Base-by-base conservation (phyloP, 306 rosid species). In the Mucuna pruriens region DNA sequence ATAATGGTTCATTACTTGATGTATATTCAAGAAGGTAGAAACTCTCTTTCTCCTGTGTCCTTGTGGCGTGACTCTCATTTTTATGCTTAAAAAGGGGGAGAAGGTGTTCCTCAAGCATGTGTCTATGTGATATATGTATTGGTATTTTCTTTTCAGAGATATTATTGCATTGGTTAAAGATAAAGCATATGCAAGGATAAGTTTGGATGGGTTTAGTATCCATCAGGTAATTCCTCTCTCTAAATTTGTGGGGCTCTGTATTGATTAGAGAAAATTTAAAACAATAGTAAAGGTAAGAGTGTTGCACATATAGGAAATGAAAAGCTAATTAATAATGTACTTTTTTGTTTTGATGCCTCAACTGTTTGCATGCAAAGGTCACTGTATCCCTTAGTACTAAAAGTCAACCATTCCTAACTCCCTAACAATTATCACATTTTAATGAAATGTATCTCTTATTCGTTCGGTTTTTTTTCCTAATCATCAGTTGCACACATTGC, bases 131-230 rank as follows among this genome's bases (percentile, higher is more conserved):
- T 16, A 64, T 48, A 33, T 51, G 31, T 67, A 13, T 64, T 44
- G 12, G 9, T 74, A 12, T 84, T 79, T 77, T 75, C 64, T 84
- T 85, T 34, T 29, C 86, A 92, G 97, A 54, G 97, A 92, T 52
- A 81, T 90, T 58, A 90, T 90, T 66, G 87, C 90, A 73, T 85
- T 92, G 85, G 93, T 90, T 26, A 86, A 84, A 83, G 85, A 87
- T 61, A 82, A 75, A 79, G 85, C 83, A 13, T 90, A 92, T 84
- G 80, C 92, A 65, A 76, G 84, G 71, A 87, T 86, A 74, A 74
- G 6, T 68, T 86, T 90, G 9, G 86, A 87, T 31, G 68, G 85
- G 75, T 72, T 81, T 82, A 87, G 82, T 84, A 81, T 92, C 67
- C 84, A 77, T 79, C 87, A 89, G 97, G 97, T 91, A 89, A 71